Conservation (phyloP, 345 rosid genomes). For the Eutrema heterophyllum region DNA sequence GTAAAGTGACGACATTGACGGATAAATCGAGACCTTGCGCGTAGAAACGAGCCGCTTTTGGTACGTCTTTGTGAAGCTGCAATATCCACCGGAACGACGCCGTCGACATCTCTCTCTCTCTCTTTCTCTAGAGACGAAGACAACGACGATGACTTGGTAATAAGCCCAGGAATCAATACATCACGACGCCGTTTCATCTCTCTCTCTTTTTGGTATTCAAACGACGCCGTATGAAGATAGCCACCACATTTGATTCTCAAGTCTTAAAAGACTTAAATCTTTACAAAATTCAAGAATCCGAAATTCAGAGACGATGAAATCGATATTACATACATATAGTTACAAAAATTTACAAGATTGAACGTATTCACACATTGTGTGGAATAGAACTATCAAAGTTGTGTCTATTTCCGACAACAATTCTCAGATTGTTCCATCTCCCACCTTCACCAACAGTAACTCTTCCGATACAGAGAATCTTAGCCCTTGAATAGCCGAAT, state of each 20-base stretch:
- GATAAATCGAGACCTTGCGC: conserved; percentile 78
- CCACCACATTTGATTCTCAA: not conserved
- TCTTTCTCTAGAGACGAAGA: not conserved
- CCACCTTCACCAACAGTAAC: not conserved
- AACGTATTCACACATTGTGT: conserved; percentile 6
- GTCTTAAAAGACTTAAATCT: not conserved
- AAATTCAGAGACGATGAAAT: not conserved
- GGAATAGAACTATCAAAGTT: conserved; percentile 6
- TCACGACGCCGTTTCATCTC: not conserved
- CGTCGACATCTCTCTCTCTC: conserved; percentile 42
- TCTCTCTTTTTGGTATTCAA: not conserved
- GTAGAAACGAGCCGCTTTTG: conserved; percentile 83
- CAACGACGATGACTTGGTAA: not conserved
- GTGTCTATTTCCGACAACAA: not conserved
- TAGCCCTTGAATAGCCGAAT: conserved; percentile 45
- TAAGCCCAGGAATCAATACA: not conserved
- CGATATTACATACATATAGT: conserved; percentile 11
- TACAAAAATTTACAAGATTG: conserved; percentile 13
- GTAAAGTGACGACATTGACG: conserved; percentile 70
- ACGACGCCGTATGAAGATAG: not conserved
- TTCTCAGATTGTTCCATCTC: conserved; percentile 10
- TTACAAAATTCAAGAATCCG: not conserved
- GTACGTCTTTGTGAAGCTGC: conserved; percentile 93
- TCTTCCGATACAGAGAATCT: not conserved
- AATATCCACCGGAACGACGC: conserved; percentile 81